Evolutionary conservation across 371 early-diverging fungal species (phyloP).

Genomic region (Mucor lusitanicus): DNA sequence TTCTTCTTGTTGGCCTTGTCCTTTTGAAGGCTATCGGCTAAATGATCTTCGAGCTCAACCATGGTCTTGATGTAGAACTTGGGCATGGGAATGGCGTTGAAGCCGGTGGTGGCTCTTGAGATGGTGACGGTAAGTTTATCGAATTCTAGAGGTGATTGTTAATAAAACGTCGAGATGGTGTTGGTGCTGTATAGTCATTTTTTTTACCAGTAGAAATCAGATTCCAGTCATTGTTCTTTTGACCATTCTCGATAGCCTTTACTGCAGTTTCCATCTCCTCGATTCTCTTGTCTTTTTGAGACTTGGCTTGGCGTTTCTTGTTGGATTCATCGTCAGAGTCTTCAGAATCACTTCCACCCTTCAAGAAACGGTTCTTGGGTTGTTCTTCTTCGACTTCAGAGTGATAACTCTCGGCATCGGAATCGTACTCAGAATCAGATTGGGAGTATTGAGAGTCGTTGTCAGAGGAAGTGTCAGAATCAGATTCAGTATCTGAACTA

Average conservation of each 20-base stretch:
- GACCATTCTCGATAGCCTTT: slow-evolving; percentile 70
- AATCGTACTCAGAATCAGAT: slow-evolving; percentile 56
- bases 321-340: slow-evolving; percentile 72
- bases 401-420: slow-evolving; percentile 38
- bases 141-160: slow-evolving; percentile 61
- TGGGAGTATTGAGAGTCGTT: slow-evolving; percentile 62
- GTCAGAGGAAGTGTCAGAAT: slow-evolving; percentile 54
- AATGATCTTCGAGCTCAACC: slow-evolving; percentile 74
- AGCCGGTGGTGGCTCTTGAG: slow-evolving; percentile 71
- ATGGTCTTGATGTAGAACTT: slow-evolving; percentile 81
- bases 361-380: slow-evolving; percentile 47
- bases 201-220: slow-evolving; percentile 74
- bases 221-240: slow-evolving; percentile 91
- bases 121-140: slow-evolving; percentile 82
- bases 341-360: slow-evolving; percentile 53
- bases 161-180: background rate
- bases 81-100: slow-evolving; percentile 66
- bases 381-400: slow-evolving; percentile 41
- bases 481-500: slow-evolving; percentile 63
- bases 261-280: slow-evolving; percentile 66
- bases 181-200: background rate
- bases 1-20: slow-evolving; percentile 81
- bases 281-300: slow-evolving; percentile 86
- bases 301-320: slow-evolving; percentile 74
- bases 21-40: slow-evolving; percentile 52